Evolutionary conservation across 2,329 filamentous ascomycete species (phyloP), one percentile per base, ranked within the genome.

Genomic region (Raffaelea deltoideospora): DNA sequence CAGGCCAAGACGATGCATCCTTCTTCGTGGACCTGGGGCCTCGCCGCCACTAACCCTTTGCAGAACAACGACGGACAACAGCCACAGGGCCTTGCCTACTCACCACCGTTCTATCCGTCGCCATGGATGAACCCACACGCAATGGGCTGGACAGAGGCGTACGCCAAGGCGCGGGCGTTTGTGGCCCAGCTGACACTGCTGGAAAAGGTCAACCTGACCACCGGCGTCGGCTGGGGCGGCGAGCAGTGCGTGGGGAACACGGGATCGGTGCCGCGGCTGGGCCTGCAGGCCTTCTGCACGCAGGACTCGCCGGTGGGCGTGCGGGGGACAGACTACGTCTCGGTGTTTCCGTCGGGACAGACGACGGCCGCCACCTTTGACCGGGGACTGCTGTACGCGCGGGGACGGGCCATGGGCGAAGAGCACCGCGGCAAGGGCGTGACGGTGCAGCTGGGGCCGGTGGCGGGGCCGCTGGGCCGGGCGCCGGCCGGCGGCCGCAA

Each of bases 181-280:
- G 85, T 95, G 32, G 79, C 79, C 10, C 76, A 86, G 53, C 60
- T 94, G 58, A 93, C 85, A 1, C 65, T 94, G 26, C 53, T 76
- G 10, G 87, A 95, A 56, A 95, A 94, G 62, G 85, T 96, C 57
- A 96, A 96, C 56, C 56, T 98, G 45, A 96, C 88, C 3, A 95
- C 87, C 1, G 88, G 88, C 55, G 72, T 80, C 44, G 86, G 74
- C 31, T 84, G 78, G 78, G 54, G 68, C 55, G 61, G 70, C 34
- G 81, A 82, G 42, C 65, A 69, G 44, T 90, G 84, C 48, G 84
- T 93, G 11, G 86, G 86, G 42, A 79, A 90, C 47, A 64, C 63
- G 14, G 82, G 82, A 29, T 63, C 78, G 7, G 66, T 86, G 30
- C 79, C 79, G 14, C 69, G 79, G 27, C 59, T 86, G 5, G 77